A percentile compares a stretch with the other conserved stretches of the same genome.
Evolutionary conservation across 192 early-diverging fungal genomes (phyloP).

Genomic region (Diversispora epigaea): DNA sequence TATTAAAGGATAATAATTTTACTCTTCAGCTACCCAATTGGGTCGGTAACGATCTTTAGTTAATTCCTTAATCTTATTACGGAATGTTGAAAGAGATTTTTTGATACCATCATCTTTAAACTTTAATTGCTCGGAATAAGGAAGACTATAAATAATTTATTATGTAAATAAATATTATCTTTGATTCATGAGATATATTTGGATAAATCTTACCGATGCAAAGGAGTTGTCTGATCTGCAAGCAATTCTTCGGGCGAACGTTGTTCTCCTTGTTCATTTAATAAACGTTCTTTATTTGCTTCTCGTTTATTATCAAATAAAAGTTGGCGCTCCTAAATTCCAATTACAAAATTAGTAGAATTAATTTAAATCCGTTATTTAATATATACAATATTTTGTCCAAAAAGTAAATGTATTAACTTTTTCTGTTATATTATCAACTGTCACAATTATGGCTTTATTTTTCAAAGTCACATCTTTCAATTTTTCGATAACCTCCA

Average conservation of each 20-base stretch:
- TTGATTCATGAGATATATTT: not conserved
- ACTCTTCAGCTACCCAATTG: slow-evolving; percentile 1
- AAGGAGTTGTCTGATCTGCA: slow-evolving; percentile 70
- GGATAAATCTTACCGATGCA: slow-evolving; percentile 48
- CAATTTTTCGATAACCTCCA: not conserved
- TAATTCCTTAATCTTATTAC: slow-evolving; percentile 34
- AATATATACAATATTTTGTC: not conserved
- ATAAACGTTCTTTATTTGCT: slow-evolving; percentile 24
- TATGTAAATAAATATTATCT: not conserved
- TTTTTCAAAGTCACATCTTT: slow-evolving; percentile 17
- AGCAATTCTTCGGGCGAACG: slow-evolving; percentile 60
- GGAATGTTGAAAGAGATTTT: slow-evolving; percentile 42
- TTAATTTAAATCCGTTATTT: not conserved
- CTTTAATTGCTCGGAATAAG: slow-evolving; percentile 61
- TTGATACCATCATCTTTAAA: slow-evolving; percentile 47
- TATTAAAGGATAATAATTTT: not conserved
- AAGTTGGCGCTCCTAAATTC: not conserved
- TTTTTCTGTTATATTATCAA: slow-evolving; percentile 15
- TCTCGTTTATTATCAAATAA: not conserved
- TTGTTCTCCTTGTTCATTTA: slow-evolving; percentile 34
- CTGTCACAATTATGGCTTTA: not conserved
- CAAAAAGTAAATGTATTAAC: not conserved
- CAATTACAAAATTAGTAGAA: no score
- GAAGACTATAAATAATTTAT: slow-evolving; percentile 33
- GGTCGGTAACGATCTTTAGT: not conserved